These are phyloP conservation scores for Xylariomycetidae sp. DNA, from an alignment of 2,329 filamentous ascomycete species.

Conservation along the genomic window DNA sequence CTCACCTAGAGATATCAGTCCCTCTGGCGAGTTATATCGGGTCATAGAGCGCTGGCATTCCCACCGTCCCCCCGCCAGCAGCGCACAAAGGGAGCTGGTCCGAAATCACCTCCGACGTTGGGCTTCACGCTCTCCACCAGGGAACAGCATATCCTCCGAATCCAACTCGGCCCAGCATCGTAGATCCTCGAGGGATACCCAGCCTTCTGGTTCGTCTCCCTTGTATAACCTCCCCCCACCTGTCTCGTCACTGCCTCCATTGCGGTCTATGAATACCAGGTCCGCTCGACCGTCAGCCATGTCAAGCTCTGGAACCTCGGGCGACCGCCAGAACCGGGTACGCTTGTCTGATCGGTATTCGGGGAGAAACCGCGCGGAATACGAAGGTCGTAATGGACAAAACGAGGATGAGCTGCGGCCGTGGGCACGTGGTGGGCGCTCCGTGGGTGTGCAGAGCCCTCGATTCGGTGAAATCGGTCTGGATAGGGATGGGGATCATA, in stretches of 20 bases:
- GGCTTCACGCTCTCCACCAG: constrained; percentile 17
- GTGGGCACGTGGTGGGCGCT: constrained; percentile 10
- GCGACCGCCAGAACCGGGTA: constrained; percentile 12
- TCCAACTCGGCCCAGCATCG: constrained; percentile 29
- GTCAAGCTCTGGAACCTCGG: constrained; percentile 17
- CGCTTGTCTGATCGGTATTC: constrained; percentile 16
- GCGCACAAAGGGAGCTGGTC: constrained; percentile 14
- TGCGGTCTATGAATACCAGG: constrained; percentile 29
- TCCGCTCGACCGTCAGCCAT: constrained; percentile 21
- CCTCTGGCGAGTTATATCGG: constrained; percentile 38
- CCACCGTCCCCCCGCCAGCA: constrained; percentile 17
- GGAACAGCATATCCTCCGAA: constrained; percentile 31
- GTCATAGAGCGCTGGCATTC: constrained; percentile 37
- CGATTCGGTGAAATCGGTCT: no score
- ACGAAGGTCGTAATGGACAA: constrained; percentile 11
- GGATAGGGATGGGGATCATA: constrained; percentile 6
- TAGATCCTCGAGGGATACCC: constrained; percentile 32
- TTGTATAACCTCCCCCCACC: constrained; percentile 17
- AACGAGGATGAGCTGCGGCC: constrained; percentile 12
- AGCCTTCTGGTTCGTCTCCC: constrained; percentile 18
- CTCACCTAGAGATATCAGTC: constrained; percentile 31
- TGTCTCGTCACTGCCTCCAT: constrained; percentile 31
- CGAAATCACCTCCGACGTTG: constrained; percentile 20
- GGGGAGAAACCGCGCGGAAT: constrained; percentile 9
- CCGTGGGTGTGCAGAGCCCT: constrained; percentile 5